Percentiles rank a stretch among this genome's conserved stretches.
Evolutionary conservation across 2,329 filamentous ascomycete species (phyloP).

Genomic region (Penicillium sp.): DNA sequence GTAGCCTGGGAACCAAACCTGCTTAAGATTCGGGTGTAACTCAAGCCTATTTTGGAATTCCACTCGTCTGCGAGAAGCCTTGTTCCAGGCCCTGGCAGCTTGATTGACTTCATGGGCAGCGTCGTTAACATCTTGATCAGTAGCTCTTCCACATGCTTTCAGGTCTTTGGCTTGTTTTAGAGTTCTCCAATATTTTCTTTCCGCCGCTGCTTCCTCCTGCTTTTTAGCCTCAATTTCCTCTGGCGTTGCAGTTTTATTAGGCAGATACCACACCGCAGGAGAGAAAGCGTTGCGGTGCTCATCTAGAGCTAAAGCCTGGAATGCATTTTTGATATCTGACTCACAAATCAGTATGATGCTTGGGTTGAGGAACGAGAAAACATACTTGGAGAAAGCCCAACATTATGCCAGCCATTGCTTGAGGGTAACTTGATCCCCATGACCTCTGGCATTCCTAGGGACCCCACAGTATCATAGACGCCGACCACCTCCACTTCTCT

Average conservation of each 20-base stretch:
- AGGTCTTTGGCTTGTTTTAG: conserved; percentile 18
- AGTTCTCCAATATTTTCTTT: conserved; percentile 11
- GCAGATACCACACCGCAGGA: conserved; percentile 58
- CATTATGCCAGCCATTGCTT: conserved; percentile 18
- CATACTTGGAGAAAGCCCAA: conserved; percentile 25
- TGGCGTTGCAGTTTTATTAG: conserved; percentile 21
- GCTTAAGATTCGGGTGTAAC: conserved; percentile 40
- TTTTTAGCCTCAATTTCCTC: conserved; percentile 12
- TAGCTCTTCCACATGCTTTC: conserved; percentile 16
- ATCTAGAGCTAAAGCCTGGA: conserved; percentile 45
- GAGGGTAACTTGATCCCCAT: conserved; percentile 22
- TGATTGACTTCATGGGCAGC: conserved; percentile 17
- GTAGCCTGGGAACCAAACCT: conserved; percentile 61
- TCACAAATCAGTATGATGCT: neutral
- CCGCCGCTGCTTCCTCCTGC: conserved; percentile 5
- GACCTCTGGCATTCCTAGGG: conserved; percentile 36
- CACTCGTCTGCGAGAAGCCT: conserved; percentile 14
- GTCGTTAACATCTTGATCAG: conserved; percentile 19
- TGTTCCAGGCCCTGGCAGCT: conserved; percentile 19
- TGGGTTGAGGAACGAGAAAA: neutral
- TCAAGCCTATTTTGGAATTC: conserved; percentile 15
- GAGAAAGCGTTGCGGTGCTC: conserved; percentile 51
- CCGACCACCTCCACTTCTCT: conserved; percentile 34
- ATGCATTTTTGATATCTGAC: conserved; percentile 39
- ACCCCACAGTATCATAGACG: conserved; percentile 39